Evolutionary conservation across 495 filamentous ascomycete species (phyloP), one percentile per base, ranked within the genome.

Genomic region (Acidomyces sp.): DNA sequence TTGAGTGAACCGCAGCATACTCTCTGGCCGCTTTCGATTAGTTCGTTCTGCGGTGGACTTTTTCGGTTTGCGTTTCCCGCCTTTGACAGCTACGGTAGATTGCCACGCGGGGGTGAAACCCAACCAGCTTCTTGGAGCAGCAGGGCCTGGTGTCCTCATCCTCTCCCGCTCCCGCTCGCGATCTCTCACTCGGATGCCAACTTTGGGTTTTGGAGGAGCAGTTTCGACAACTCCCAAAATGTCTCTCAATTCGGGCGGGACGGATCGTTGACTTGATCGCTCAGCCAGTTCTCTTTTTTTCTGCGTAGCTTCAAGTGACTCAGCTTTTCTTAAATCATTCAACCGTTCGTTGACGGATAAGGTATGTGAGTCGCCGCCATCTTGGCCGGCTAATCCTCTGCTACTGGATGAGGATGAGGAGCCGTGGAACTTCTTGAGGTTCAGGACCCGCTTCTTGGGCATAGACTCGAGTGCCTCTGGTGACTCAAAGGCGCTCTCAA

Each of bases 61-160:
- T 3, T 55, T 18, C 26, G 10, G 13, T 27, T 24, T 36, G 20
- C 24, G 9, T 9, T 21, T 30, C 12, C 16, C 45, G 20, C 28
- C 39, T 33, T 30, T 37, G n/a, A 17, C 13, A 1, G 22, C 21
- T 5, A 36, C 16, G 9, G 23, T 20, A 27, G 11, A 16, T 6
- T 27, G 3, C 32, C 31, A 36, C 5, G 13, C 18, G 2, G 44
- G 13, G 29, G 25, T 33, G 7, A 34, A 34, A 6, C 5, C 34
- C 9, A 79, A 51, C 83, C 83, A 90, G 51, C 79, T 85, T 21
- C 63, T 65, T 1, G 83, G 83, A 15, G 81, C 65, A 6, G 80
- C 69, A 3, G 83, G 82, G 0, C 82, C 83, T 64, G 55, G 41
- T 73, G 67, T 43, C 68, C 54, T 50, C 58, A 57, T 59, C 64